These are phyloP conservation scores for Solanum pinnatisectum DNA, from an alignment of 257 asterid species.

Conservation along the genomic window DNA sequence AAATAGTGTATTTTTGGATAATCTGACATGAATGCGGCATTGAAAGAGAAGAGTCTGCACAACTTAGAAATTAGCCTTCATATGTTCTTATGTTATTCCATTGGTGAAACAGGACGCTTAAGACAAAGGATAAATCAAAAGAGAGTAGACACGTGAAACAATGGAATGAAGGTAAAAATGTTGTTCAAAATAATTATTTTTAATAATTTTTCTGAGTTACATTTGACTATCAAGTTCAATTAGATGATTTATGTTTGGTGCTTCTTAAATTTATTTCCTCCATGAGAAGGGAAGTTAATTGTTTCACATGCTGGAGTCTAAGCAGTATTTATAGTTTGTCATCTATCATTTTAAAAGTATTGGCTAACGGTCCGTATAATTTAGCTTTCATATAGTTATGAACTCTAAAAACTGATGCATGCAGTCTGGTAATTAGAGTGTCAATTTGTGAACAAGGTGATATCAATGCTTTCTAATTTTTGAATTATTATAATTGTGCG, in stretches of 20 bases:
- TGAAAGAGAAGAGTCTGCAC: too few relatives aligned
- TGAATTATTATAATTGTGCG: neutral
- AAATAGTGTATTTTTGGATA: too few relatives aligned
- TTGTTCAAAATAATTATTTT: too few relatives aligned
- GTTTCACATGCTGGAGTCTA: neutral
- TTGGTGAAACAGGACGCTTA: too few relatives aligned
- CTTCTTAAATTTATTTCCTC: neutral
- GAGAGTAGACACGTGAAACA: too few relatives aligned
- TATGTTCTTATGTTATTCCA: too few relatives aligned
- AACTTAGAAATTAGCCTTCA: too few relatives aligned
- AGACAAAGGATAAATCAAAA: too few relatives aligned
- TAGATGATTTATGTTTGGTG: neutral
- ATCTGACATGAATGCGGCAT: too few relatives aligned
- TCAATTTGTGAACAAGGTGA: neutral
- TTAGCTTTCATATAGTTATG: neutral
- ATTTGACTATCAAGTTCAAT: neutral
- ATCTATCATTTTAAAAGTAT: too few relatives aligned
- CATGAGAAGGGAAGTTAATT: neutral
- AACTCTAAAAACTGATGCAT: neutral
- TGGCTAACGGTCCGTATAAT: neutral
- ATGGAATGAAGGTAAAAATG: neutral
- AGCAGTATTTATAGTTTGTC: too few relatives aligned
- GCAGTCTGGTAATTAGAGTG: neutral
- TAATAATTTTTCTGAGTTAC: neutral
- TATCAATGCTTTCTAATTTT: neutral